A percentile compares a stretch with the other conserved stretches of the same genome.
phyloP scores from a whole-genome alignment of 2,329 filamentous ascomycete genomes.

The Gremmenia infestans region DNA sequence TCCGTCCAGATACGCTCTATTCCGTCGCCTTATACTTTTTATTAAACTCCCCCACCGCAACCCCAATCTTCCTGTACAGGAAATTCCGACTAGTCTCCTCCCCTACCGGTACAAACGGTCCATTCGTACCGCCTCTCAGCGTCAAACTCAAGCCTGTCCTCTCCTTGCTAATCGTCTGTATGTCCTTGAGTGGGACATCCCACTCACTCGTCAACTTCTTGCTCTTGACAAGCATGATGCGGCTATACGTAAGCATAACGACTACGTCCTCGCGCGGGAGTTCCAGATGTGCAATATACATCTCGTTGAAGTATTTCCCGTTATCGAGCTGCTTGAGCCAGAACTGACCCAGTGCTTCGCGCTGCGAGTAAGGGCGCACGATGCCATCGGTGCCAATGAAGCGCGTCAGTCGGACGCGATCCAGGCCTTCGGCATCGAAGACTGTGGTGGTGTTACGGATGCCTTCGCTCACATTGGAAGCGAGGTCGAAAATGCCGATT shows the following conservation, averaged over 20 bases:
- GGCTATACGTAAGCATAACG: conserved; percentile 80
- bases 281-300: conserved; percentile 95
- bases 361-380: conserved; percentile 88
- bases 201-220: conserved; percentile 85
- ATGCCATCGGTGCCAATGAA: conserved; percentile 92
- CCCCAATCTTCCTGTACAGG: conserved; percentile 59
- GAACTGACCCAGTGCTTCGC: conserved; percentile 93
- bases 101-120: conserved; percentile 90
- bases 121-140: conserved; percentile 84
- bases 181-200: conserved; percentile 92
- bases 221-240: conserved; percentile 86
- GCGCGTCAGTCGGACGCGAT: conserved; percentile 87
- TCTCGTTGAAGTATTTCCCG: conserved; percentile 94
- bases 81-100: conserved; percentile 70
- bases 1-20: conserved; percentile 8
- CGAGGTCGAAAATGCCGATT: conserved; percentile 93
- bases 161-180: conserved; percentile 97
- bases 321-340: conserved; percentile 99
- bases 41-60: conserved; percentile 65
- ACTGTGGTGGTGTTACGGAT: conserved; percentile 98
- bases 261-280: conserved; percentile 83
- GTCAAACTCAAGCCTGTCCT: conserved; percentile 87
- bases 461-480: conserved; percentile 93
- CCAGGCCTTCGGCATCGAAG: conserved; percentile 90
- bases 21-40: conserved; percentile 42